Base-by-base conservation (phyloP, 2,329 filamentous ascomycete genomes). In the Phaeosphaeriaceae sp. region DNA sequence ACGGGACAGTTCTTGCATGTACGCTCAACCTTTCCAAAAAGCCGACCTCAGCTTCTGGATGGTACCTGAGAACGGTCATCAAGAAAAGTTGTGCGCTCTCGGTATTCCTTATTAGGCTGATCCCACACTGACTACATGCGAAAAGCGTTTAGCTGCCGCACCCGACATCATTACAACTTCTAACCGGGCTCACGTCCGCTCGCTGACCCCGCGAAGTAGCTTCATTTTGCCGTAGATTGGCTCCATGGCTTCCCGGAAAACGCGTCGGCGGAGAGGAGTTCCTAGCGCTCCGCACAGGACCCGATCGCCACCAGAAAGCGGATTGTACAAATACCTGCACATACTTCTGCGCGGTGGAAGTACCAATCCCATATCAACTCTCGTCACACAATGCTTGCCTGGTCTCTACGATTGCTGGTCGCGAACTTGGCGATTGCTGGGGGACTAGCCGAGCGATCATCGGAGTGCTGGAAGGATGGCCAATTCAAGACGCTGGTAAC, bases 401-500 rank as follows among this genome's bases (percentile, higher is more conserved):
- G 67, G 56, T 63, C 58, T 20, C 53, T 65, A 21, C 61, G 61
- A 46, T 36, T 71, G 47, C 55, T 74, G 56, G 58, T 62, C 45
- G 54, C 66, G 11, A 67, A 54, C 45, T 53, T 72, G 45, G 66
- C 61, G 22, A 60, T 72, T 52, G 58, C 65, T 44, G 47, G 54
- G 44, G 67, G 56, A 10, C 21, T 61, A 48, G 63, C 65, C 10
- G 58, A 58, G 0, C 48, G 60, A 5, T 50, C 60, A 13, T 57
- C 60, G 13, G 55, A 58, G 6, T 61, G 55, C 47, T 81, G 79
- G 81, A 67, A 71, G 42, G 61, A 82, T 42, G 76, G 77, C 31
- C 79, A 81, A 40, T 87, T 91, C 70, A 82, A 86, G 25, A 88
- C 86, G 50, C 73, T 92, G 40, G 84, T 92, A 41, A 83, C 87